phyloP scores from a whole-genome alignment of 108 stramenopile species.

The Nannochloropsis oceanica region DNA sequence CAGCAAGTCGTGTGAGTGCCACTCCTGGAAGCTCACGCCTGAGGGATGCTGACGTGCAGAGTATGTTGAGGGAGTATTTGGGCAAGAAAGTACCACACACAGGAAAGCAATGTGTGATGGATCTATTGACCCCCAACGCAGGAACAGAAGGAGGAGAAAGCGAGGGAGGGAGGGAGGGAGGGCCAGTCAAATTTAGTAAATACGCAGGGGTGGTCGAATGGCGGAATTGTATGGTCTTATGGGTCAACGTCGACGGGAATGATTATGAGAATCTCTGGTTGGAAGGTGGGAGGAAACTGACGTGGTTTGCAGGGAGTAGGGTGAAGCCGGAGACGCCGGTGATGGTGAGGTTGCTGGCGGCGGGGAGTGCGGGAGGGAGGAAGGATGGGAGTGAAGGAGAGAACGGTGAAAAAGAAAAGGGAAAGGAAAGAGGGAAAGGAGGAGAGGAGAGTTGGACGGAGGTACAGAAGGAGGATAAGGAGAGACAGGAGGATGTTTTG shows the following conservation, averaged over 20 bases:
- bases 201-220: not conserved
- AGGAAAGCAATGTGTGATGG: not conserved
- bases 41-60: not conserved
- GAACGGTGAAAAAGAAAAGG: not conserved
- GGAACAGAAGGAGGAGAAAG: no score
- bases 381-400: not conserved
- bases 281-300: not conserved
- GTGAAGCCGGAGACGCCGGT: not conserved
- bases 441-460: not conserved
- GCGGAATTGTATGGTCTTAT: not conserved
- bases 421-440: not conserved
- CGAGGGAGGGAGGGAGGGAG: not conserved
- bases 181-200: not conserved
- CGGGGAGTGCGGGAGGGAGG: not conserved
- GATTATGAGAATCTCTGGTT: not conserved
- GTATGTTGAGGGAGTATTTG: not conserved
- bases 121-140: not conserved
- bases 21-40: not conserved
- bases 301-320: not conserved
- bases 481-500: not conserved
- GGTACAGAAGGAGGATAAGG: not conserved
- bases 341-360: not conserved
- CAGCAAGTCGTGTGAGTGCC: not conserved
- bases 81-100: not conserved
- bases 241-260: not conserved